Conservation (phyloP, 2,329 filamentous ascomycete genomes). For the Davidsoniella eucalypti region DNA sequence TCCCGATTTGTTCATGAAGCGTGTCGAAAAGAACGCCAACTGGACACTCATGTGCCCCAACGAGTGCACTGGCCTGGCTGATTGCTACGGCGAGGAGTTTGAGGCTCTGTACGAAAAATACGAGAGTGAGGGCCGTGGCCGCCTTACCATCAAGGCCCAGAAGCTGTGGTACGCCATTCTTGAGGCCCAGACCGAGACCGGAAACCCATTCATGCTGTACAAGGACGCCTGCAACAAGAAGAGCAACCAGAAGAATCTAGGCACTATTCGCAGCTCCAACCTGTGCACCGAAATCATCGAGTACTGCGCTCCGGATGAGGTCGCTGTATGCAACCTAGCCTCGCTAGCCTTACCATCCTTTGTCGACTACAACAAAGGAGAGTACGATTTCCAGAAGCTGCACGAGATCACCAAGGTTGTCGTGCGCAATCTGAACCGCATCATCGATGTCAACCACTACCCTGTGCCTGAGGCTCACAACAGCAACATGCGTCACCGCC, state of each 20-base stretch:
- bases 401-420: slow-evolving; percentile 89
- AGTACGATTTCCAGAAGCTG: slow-evolving; percentile 91
- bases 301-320: slow-evolving; percentile 93
- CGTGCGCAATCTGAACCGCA: slow-evolving; percentile 80
- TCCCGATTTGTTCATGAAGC: slow-evolving; percentile 98
- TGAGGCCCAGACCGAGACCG: slow-evolving; percentile 96
- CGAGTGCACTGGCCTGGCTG: slow-evolving; percentile 84
- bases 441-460: slow-evolving; percentile 97
- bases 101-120: slow-evolving; percentile 89
- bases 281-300: slow-evolving; percentile 98
- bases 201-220: slow-evolving; percentile 99
- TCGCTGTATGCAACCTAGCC: slow-evolving; percentile 94
- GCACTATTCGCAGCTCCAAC: slow-evolving; percentile 96
- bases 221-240: slow-evolving; percentile 97
- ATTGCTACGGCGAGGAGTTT: slow-evolving; percentile 95
- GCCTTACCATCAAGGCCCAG: slow-evolving; percentile 86
- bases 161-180: slow-evolving; percentile 99
- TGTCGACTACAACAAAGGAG: slow-evolving; percentile 69
- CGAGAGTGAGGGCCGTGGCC: slow-evolving; percentile 72
- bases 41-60: slow-evolving; percentile 99
- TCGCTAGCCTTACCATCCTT: slow-evolving; percentile 84
- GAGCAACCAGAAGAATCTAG: slow-evolving; percentile 99
- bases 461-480: slow-evolving; percentile 86
- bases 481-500: slow-evolving; percentile 94
- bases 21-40: slow-evolving; percentile 86